Base-by-base conservation (phyloP, 2,329 filamentous ascomycete genomes). In the Elsinoe ampelina region DNA sequence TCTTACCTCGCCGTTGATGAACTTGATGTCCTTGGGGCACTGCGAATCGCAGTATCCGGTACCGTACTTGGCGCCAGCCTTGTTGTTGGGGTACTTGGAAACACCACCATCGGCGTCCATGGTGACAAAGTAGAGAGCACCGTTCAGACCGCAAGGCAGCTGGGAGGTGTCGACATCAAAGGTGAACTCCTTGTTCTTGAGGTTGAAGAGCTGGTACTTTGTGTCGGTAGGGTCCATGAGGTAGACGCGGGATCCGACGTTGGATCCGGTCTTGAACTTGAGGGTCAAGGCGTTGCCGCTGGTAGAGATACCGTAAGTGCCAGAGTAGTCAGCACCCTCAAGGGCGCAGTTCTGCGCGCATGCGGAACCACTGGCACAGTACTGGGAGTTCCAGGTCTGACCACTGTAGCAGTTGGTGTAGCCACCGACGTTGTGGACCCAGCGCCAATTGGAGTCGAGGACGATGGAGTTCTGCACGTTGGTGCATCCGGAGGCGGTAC, bases 161-260 rank as follows among this genome's bases (percentile, higher is more conserved):
- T 79, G 77, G 39, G 83, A 86, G 43, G 86, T 80, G 66, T 88
- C 85, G 22, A 87, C 84, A 57, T 87, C 84, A 60, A 88, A 86
- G 56, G 82, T 84, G 71, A 88, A 83, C 70, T 88, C 85, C 65
- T 84, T 78, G 70, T 81, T 82, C 55, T 82, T 74, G 58, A 87
- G 74, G 58, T 80, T 77, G 72, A 87, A 83, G 66, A 79, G 77
- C 72, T 86, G 72, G 70, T 88, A 88, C 58, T 78, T 79, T 62
- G 73, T 75, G 43, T 83, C 79, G 54, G 75, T 72, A 63, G 69
- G 63, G 12, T 79, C 71, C 68, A 74, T 70, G 55, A 73, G 65
- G 64, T 73, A 74, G 60, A 69, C 70, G 59, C 72, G 71, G 39
- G 70, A 72, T 54, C 71, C 71, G 45, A 73, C 64, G 62, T 73